phyloP scores from a whole-genome alignment of 495 filamentous ascomycete species.

The Aspergillus biplanus region DNA sequence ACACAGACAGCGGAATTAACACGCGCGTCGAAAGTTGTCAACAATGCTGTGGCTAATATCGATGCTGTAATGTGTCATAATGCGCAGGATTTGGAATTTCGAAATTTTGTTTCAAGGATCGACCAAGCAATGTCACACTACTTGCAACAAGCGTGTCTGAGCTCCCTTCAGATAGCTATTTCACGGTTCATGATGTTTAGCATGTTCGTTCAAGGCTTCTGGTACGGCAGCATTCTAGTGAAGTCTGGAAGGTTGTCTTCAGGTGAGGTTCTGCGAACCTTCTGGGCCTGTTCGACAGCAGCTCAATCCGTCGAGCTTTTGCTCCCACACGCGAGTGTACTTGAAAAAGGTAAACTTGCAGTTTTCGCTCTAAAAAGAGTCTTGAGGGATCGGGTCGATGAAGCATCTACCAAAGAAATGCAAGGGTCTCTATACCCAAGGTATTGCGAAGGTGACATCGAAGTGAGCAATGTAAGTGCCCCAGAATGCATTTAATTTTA shows the following conservation, averaged over 20 bases:
- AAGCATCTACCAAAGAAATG: constrained; percentile 28
- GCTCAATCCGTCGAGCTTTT: constrained; percentile 73
- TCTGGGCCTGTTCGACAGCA: constrained; percentile 78
- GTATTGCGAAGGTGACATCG: constrained; percentile 66
- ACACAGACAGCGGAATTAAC: constrained; percentile 70
- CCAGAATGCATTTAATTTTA: neutral
- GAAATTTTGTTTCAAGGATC: constrained; percentile 64
- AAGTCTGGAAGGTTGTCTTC: constrained; percentile 55
- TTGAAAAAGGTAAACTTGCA: constrained; percentile 82
- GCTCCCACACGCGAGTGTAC: constrained; percentile 71
- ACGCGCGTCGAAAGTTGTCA: constrained; percentile 71
- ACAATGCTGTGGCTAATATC: constrained; percentile 70
- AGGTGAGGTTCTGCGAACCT: constrained; percentile 79
- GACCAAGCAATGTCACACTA: constrained; percentile 65
- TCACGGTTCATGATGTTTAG: constrained; percentile 72
- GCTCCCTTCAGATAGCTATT: constrained; percentile 71
- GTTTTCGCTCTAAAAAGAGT: constrained; percentile 60
- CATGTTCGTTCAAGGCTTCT: constrained; percentile 92
- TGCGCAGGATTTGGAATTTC: constrained; percentile 69
- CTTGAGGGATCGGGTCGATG: constrained; percentile 31
- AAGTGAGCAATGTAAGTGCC: constrained; percentile 66
- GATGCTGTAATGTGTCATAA: constrained; percentile 90
- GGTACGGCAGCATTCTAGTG: constrained; percentile 77
- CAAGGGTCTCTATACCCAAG: constrained; percentile 32
- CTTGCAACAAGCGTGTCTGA: constrained; percentile 65